Percentiles rank a stretch among this genome's conserved stretches.
phyloP scores from a whole-genome alignment of 2,329 filamentous ascomycete species.

The Blastomyces emzantsi region DNA sequence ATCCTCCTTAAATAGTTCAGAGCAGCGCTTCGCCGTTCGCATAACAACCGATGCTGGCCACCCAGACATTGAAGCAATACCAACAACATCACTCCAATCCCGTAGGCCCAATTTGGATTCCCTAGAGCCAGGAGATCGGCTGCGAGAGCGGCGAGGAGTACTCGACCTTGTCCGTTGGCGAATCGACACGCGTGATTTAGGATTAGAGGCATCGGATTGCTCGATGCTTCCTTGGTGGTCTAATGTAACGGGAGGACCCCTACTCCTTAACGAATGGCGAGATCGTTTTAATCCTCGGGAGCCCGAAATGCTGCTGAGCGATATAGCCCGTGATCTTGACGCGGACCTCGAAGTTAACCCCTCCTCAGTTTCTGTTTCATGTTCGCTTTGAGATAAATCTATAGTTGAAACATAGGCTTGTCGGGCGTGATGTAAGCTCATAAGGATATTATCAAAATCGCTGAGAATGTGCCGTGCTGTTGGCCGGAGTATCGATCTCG shows the following conservation, averaged over 20 bases:
- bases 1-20: slow-evolving; percentile 61
- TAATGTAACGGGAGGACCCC: background rate
- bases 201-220: slow-evolving; percentile 8
- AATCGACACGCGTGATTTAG: background rate
- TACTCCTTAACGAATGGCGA: background rate
- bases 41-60: slow-evolving; percentile 58
- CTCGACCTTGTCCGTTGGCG: background rate
- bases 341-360: slow-evolving; percentile 19
- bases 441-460: slow-evolving; percentile 60
- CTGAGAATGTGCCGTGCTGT: slow-evolving; percentile 60
- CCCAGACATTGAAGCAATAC: slow-evolving; percentile 64
- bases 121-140: slow-evolving; percentile 8
- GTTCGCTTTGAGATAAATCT: slow-evolving; percentile 24
- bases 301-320: slow-evolving; percentile 14
- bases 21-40: slow-evolving; percentile 64
- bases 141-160: background rate
- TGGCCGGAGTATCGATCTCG: slow-evolving; percentile 56
- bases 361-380: slow-evolving; percentile 25
- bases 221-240: slow-evolving; percentile 6
- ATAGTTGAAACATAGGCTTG: slow-evolving; percentile 38
- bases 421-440: slow-evolving; percentile 59
- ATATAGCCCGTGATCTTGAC: slow-evolving; percentile 12
- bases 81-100: slow-evolving; percentile 81
- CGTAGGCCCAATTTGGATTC: slow-evolving; percentile 37
- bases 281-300: slow-evolving; percentile 22